Conservation (phyloP, 1,284 basidiomycete species). For the Ganoderma sinense region DNA sequence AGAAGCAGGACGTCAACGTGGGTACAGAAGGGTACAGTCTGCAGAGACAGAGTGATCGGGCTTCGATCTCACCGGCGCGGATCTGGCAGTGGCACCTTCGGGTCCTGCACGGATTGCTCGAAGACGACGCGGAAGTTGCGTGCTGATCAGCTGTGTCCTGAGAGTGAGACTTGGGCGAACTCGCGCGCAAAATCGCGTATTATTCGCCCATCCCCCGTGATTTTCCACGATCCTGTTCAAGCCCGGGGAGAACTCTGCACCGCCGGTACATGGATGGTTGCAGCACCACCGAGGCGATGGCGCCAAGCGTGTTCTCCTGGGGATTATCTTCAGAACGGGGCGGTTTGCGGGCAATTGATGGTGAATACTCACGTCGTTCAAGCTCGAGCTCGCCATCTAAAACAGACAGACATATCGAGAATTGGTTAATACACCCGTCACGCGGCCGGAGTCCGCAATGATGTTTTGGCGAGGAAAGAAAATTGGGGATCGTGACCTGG, state of each 20-base stretch:
- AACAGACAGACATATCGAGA: neutral
- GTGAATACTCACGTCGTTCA: neutral
- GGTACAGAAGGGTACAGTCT: too few relatives aligned
- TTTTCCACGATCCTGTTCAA: neutral
- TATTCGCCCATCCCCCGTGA: neutral
- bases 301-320: neutral
- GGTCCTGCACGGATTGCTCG: neutral
- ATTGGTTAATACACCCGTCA: neutral
- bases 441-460: neutral
- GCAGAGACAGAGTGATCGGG: neutral
- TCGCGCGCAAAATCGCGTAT: neutral
- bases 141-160: neutral
- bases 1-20: conserved; percentile 22
- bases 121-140: neutral
- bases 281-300: neutral
- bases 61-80: conserved; percentile 17
- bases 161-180: neutral
- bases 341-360: neutral
- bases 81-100: conserved; percentile 16
- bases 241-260: neutral
- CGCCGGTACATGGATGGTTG: neutral
- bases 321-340: neutral
- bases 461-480: conserved; percentile 3
- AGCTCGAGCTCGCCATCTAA: neutral
- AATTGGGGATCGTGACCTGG: neutral